Conservation (phyloP, 140 eudicot genomes). For the Oenanthe javanica region DNA sequence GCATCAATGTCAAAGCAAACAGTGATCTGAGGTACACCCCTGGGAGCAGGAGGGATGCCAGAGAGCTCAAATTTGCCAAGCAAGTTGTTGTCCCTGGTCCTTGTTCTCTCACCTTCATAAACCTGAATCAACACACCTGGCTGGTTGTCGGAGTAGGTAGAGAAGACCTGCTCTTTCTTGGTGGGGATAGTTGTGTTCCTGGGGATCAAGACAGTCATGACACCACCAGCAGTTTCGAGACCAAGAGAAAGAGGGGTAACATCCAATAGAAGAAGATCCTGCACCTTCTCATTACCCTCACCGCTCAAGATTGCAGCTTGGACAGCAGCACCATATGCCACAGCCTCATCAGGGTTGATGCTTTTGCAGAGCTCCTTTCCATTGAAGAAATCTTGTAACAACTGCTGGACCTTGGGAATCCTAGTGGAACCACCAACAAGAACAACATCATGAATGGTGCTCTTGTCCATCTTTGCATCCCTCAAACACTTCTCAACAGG, state of each 20-base stretch:
- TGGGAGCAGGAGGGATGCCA: slow-evolving; percentile 48
- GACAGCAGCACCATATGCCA: slow-evolving; percentile 51
- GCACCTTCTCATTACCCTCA: slow-evolving; percentile 55
- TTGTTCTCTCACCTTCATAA: slow-evolving; percentile 42
- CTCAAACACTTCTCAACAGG: slow-evolving; percentile 58
- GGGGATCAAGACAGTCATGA: slow-evolving; percentile 41
- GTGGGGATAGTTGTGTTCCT: slow-evolving; percentile 54
- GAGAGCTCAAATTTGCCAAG: slow-evolving; percentile 48
- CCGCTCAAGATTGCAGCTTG: slow-evolving; percentile 51
- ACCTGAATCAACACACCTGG: slow-evolving; percentile 48
- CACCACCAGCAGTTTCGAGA: slow-evolving; percentile 47
- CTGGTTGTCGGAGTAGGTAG: slow-evolving; percentile 47
- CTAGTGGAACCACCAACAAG: slow-evolving; percentile 55
- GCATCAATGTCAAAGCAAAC: slow-evolving; percentile 52
- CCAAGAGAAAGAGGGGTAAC: slow-evolving; percentile 53
- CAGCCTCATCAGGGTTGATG: slow-evolving; percentile 56
- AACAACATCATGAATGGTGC: slow-evolving; percentile 41
- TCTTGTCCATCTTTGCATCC: slow-evolving; percentile 57
- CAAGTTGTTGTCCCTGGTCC: slow-evolving; percentile 48
- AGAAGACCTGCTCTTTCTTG: slow-evolving; percentile 47
- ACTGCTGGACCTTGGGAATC: slow-evolving; percentile 47
- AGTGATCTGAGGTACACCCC: slow-evolving; percentile 49
- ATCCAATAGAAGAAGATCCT: slow-evolving; percentile 38
- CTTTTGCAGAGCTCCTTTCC: slow-evolving; percentile 55
- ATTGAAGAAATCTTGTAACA: slow-evolving; percentile 42